Percentiles rank a stretch among this genome's conserved stretches.
Evolutionary conservation across 768 basidiomycete species (phyloP).

Genomic region (Psilocybe subaeruginosa): DNA sequence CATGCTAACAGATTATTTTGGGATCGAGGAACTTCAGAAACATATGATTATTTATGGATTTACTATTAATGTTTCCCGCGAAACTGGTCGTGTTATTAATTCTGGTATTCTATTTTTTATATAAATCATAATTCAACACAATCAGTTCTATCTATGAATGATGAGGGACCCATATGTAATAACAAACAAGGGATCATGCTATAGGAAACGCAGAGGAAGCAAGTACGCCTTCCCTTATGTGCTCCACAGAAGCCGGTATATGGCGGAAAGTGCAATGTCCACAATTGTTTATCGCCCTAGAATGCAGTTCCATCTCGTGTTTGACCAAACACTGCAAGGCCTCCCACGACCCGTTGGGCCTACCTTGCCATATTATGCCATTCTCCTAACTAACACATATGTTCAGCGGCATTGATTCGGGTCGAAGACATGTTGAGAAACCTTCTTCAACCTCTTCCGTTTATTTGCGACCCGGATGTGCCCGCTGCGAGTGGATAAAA

Average conservation of each 20-base stretch:
- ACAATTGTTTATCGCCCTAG: not conserved
- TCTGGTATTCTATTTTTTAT: not conserved
- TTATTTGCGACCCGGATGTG: too few relatives aligned
- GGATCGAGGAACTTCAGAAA: too few relatives aligned
- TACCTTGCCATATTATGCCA: not conserved
- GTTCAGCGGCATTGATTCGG: not conserved
- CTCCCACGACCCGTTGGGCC: not conserved
- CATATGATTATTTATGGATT: not conserved
- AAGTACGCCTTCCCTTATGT: too few relatives aligned
- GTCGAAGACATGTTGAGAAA: too few relatives aligned
- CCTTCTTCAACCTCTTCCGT: too few relatives aligned
- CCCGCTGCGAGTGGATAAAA: too few relatives aligned
- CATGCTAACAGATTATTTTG: too few relatives aligned
- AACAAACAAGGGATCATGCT: not conserved
- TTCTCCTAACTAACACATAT: not conserved
- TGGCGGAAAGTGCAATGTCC: not conserved
- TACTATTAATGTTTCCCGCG: slow-evolving; percentile 11
- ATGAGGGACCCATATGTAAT: not conserved
- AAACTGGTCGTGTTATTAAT: not conserved
- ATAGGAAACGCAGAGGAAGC: not conserved
- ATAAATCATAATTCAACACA: slow-evolving; percentile 1
- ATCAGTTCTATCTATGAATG: not conserved
- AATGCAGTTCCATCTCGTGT: not conserved
- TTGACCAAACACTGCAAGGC: not conserved
- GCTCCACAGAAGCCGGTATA: too few relatives aligned